phyloP scores from a whole-genome alignment of 495 filamentous ascomycete genomes.

The Choiromyces venosus region DNA sequence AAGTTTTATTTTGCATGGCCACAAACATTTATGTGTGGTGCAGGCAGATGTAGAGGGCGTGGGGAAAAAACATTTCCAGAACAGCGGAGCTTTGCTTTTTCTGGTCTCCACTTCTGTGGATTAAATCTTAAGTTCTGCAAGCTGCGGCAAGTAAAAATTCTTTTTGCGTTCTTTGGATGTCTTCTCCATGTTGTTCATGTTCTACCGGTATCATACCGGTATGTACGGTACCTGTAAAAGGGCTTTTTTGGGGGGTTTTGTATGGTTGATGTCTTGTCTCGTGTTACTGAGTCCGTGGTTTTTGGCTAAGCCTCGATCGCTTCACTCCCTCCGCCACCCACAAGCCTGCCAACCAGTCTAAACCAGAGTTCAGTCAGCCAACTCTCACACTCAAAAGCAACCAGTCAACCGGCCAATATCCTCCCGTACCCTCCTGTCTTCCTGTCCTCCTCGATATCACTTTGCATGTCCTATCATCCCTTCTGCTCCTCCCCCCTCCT shows the following conservation, averaged over 20 bases:
- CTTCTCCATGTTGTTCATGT: background rate
- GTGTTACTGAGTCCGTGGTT: background rate
- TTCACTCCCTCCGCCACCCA: background rate
- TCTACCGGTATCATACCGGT: no score
- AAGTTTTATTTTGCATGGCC: background rate
- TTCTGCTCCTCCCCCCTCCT: background rate
- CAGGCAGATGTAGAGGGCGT: background rate
- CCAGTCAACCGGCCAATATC: background rate
- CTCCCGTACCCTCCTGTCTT: background rate
- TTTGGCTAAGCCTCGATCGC: background rate
- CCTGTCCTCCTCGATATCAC: background rate
- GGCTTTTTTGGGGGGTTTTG: background rate
- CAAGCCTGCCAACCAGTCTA: background rate
- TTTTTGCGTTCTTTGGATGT: background rate
- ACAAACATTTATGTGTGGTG: background rate
- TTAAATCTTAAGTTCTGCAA: background rate
- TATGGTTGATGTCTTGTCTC: background rate
- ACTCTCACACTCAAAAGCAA: background rate
- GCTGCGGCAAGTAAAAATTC: background rate
- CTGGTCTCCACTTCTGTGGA: background rate
- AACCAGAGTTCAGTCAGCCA: background rate
- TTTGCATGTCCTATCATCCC: background rate
- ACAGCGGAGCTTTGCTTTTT: background rate
- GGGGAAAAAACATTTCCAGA: background rate
- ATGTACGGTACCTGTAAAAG: no score